A percentile compares a stretch with the other conserved stretches of the same genome.
Conservation (phyloP, 768 basidiomycete species). For the Pleurotus eryngii region DNA sequence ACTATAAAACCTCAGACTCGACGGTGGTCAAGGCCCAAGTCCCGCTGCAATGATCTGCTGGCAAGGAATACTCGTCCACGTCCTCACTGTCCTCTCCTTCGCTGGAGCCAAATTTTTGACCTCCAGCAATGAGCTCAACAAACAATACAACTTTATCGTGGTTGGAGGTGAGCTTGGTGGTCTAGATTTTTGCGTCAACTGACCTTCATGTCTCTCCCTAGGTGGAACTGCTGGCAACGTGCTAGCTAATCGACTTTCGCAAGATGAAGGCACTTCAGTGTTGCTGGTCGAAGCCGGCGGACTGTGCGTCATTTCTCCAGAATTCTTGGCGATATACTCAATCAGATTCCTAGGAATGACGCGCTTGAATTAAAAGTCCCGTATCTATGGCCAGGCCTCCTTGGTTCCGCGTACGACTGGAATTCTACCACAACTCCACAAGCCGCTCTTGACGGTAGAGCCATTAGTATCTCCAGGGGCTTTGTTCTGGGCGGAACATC, state of each 20-base stretch:
- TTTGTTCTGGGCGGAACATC: conserved; percentile 28
- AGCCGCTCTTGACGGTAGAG: conserved; percentile 20
- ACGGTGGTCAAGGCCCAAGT: no score
- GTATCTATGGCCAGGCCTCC: conserved; percentile 9
- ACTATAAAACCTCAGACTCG: no score
- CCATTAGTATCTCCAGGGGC: conserved; percentile 23
- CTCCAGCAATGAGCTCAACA: background rate
- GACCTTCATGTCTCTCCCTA: background rate
- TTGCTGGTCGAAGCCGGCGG: conserved; percentile 29
- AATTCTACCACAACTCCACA: conserved; percentile 30
- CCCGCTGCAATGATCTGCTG: no score
- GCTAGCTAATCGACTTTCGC: conserved; percentile 25
- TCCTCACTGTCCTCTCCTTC: no score
- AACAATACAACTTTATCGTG: conserved; percentile 8
- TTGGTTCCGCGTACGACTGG: conserved; percentile 24
- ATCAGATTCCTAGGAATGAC: no score
- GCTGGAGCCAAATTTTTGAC: background rate
- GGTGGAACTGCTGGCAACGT: conserved; percentile 24
- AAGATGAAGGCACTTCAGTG: conserved; percentile 19
- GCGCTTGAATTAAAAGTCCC: conserved; percentile 10
- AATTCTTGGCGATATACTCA: no score
- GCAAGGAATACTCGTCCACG: no score
- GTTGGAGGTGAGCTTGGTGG: conserved; percentile 4
- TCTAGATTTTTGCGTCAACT: no score
- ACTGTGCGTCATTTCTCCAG: conserved; percentile 15